Conservation (phyloP, 2,329 filamentous ascomycete genomes). For the Allantophomopsis lycopodina region DNA sequence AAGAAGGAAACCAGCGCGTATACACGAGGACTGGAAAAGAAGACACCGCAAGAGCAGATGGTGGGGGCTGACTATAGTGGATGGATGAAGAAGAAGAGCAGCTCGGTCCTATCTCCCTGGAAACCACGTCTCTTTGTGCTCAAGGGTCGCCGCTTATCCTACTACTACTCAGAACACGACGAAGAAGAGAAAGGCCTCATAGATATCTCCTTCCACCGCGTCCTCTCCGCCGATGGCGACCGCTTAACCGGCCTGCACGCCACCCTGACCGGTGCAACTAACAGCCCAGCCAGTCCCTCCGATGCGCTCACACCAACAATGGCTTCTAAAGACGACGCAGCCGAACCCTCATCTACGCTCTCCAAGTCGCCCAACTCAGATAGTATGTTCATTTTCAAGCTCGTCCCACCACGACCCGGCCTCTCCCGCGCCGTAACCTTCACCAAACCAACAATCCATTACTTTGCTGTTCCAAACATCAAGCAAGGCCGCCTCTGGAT, state of each 20-base stretch:
- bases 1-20: constrained; percentile 97
- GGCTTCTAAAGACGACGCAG: constrained; percentile 26
- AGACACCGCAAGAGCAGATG: constrained; percentile 72
- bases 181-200: constrained; percentile 90
- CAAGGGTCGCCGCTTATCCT: constrained; percentile 78
- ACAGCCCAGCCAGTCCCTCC: constrained; percentile 37
- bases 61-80: constrained; percentile 81
- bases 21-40: constrained; percentile 70
- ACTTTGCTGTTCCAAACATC: constrained; percentile 89
- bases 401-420: constrained; percentile 79
- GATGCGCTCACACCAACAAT: constrained; percentile 30
- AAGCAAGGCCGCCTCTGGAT: constrained; percentile 90
- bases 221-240: constrained; percentile 89
- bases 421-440: constrained; percentile 89
- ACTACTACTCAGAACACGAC: constrained; percentile 92
- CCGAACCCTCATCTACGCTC: constrained; percentile 20
- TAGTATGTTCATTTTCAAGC: constrained; percentile 93
- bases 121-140: constrained; percentile 93
- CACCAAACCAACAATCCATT: constrained; percentile 93
- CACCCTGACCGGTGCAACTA: constrained; percentile 76
- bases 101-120: constrained; percentile 93
- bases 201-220: constrained; percentile 93
- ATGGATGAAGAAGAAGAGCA: constrained; percentile 99
- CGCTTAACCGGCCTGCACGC: constrained; percentile 83
- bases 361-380: constrained; percentile 32